Base-by-base conservation (phyloP, 768 basidiomycete species). In the Phanerochaete sordida region DNA sequence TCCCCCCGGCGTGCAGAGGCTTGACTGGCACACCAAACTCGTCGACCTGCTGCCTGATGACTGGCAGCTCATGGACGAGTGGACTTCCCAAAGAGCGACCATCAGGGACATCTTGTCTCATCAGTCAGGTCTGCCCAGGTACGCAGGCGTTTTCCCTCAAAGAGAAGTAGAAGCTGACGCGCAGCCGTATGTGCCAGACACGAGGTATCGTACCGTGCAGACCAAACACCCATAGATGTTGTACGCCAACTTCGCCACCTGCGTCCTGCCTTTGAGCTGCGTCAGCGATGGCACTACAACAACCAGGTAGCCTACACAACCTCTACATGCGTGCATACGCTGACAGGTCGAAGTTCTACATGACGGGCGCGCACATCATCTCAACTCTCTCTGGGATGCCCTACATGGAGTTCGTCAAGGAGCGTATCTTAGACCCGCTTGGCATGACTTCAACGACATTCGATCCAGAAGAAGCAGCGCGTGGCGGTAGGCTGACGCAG, bases 381-480 rank as follows among this genome's bases (percentile, higher is more conserved):
- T 62, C 66, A 11, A 69, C 54, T 24, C 75, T 76, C 48, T 59
- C 76, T 0, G 73, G 66, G 2, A 65, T 66, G 46, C 49, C 70
- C 1, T 81, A 76, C 59, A 64, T 67, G 9, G 67, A 74, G 2
- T 84, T 80, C 35, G 77, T 80, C 19, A 62, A 70, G 19, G 70
- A 73, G 27, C 78, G 78, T 9, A 71, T 82, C 13, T 74, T 81
- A 51, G 30, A 56, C 0, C 78, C 78, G 0, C 62, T 81, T 6
- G 68, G 67, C 19, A 81, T 83, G 80, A 58, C 65, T 0, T 66
- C 70, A 1, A 75, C 79, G 1, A 81, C 77, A 0, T 78, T 74
- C 57, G 75, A 70, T 1, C 69, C 71, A 0, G 35, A 60, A 6
- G 70, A 70, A 21, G 81, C 79, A 0, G 57, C 56, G 21, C 57